phyloP scores from a whole-genome alignment of 257 asterid species.

The Nicotiana sylvestris region DNA sequence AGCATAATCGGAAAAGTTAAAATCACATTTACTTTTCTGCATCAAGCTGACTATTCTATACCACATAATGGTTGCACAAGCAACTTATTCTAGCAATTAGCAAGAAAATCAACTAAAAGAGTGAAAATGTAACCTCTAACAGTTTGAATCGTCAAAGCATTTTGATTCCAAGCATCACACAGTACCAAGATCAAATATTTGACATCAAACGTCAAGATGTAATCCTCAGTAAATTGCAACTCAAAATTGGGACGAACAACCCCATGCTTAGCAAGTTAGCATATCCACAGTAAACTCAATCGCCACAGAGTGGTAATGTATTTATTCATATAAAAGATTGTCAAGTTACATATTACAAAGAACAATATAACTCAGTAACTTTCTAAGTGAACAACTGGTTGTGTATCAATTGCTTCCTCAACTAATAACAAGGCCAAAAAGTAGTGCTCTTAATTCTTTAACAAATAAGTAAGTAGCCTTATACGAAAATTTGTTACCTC shows the following conservation, averaged over 20 bases:
- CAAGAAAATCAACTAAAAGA: background rate
- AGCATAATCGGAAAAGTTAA: background rate
- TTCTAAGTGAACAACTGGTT: background rate
- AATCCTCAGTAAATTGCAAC: background rate
- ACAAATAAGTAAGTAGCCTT: background rate
- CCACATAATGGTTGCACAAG: background rate
- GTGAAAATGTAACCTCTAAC: background rate
- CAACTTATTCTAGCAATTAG: background rate
- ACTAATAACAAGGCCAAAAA: background rate
- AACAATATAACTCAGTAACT: background rate
- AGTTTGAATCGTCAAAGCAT: background rate
- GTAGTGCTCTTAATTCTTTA: background rate
- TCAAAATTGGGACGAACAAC: background rate
- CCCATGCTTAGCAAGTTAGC: background rate
- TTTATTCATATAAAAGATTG: background rate
- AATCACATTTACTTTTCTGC: background rate
- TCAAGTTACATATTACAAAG: background rate
- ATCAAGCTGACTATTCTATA: background rate
- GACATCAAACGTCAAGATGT: background rate
- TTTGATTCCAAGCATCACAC: background rate
- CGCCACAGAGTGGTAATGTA: background rate
- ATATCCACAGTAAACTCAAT: background rate
- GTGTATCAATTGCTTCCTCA: background rate
- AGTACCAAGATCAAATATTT: background rate
- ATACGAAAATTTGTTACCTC: conserved; percentile 13